These are phyloP conservation scores for Ceratopteris richardii DNA, from an alignment of 75 land plant genomes.

Conservation along the genomic window DNA sequence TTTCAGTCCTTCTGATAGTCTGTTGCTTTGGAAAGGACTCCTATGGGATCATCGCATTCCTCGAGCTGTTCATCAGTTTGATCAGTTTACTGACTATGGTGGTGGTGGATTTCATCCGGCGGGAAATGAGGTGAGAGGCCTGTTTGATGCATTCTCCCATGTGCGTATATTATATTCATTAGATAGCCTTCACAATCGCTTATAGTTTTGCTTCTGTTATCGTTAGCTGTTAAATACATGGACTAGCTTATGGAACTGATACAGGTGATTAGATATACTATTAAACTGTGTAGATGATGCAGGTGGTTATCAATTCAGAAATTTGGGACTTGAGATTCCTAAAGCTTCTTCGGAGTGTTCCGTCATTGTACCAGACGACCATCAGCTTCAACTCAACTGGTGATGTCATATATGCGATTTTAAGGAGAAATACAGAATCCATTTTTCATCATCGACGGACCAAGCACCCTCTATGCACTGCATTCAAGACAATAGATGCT, in stretches of 20 bases:
- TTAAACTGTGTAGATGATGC: slow-evolving; percentile 2
- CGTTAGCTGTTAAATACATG: too few species aligned
- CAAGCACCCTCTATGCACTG: slow-evolving; percentile 74
- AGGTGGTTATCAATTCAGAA: slow-evolving; percentile 97
- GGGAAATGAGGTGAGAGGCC: slow-evolving; percentile 78
- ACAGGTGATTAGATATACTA: too few species aligned
- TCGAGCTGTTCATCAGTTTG: slow-evolving; percentile 79
- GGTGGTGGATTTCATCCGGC: slow-evolving; percentile 99
- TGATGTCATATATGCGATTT: slow-evolving; percentile 90
- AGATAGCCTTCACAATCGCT: too few species aligned
- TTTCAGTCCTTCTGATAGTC: slow-evolving; percentile 73
- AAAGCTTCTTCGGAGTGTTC: slow-evolving; percentile 80
- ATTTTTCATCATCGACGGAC: slow-evolving; percentile 68
- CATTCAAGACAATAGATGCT: slow-evolving; percentile 93
- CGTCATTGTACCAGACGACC: slow-evolving; percentile 83
- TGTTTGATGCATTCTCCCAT: too few species aligned
- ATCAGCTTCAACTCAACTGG: slow-evolving; percentile 80
- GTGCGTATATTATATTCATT: too few species aligned
- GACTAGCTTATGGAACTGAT: too few species aligned
- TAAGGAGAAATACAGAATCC: slow-evolving; percentile 77
- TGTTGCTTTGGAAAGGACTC: slow-evolving; percentile 93
- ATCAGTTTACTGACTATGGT: slow-evolving; percentile 95
- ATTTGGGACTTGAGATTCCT: slow-evolving; percentile 93
- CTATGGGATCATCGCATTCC: slow-evolving; percentile 83
- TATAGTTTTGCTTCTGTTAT: too few species aligned